These are phyloP conservation scores for Pyrrhoderma lamaoense DNA, from an alignment of 1,284 basidiomycete genomes.

Conservation along the genomic window DNA sequence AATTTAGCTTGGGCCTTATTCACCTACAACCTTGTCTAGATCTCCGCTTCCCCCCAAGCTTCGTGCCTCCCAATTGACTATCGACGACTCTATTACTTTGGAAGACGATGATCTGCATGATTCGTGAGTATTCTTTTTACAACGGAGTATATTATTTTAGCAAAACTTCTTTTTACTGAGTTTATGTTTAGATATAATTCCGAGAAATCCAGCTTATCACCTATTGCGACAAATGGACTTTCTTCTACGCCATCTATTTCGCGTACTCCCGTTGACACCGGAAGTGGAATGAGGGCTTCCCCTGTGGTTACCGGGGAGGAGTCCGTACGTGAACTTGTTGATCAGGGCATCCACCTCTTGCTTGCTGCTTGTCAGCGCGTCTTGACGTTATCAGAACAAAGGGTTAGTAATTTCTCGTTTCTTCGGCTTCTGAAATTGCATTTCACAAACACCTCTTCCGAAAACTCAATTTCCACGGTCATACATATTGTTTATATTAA, in stretches of 20 bases:
- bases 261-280: constrained; percentile 6
- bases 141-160: not conserved
- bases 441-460: too few species aligned
- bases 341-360: constrained; percentile 52
- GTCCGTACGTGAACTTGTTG: constrained; percentile 1
- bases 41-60: constrained; percentile 65
- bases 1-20: constrained; percentile 64
- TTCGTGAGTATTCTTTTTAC: constrained; percentile 2
- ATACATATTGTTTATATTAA: not conserved
- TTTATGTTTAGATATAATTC: not conserved
- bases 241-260: constrained; percentile 6
- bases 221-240: constrained; percentile 6
- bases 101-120: constrained; percentile 38
- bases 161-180: not conserved
- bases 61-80: constrained; percentile 55
- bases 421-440: not conserved
- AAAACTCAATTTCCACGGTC: not conserved
- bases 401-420: constrained; percentile 34
- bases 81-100: constrained; percentile 50
- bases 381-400: constrained; percentile 63
- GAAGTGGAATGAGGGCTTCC: not conserved
- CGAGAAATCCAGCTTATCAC: constrained; percentile 1
- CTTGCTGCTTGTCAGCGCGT: constrained; percentile 61
- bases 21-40: constrained; percentile 59
- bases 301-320: constrained; percentile 3